Evolutionary conservation across 2,329 filamentous ascomycete species (phyloP).

Genomic region (Epichloe glyceriae): DNA sequence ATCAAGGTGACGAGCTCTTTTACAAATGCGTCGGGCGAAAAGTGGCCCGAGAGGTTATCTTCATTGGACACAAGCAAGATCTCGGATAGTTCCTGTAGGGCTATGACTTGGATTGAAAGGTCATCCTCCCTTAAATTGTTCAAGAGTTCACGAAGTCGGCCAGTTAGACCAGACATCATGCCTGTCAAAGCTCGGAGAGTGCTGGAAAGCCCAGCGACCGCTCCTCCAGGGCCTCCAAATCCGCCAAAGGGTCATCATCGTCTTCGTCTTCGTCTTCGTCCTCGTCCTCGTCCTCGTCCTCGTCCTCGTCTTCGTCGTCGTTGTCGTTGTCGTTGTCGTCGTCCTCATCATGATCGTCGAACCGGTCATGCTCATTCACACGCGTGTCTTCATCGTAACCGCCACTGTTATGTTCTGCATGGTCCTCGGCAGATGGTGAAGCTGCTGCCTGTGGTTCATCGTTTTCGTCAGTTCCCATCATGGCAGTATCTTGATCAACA

Average conservation of each 20-base stretch:
- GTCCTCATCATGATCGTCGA: slow-evolving; percentile 22
- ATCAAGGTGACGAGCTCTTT: slow-evolving; percentile 88
- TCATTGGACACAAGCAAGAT: slow-evolving; percentile 90
- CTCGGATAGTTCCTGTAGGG: slow-evolving; percentile 85
- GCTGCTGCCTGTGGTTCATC: slow-evolving; percentile 28
- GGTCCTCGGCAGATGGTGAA: slow-evolving; percentile 23
- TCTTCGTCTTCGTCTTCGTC: slow-evolving; percentile 51
- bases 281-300: slow-evolving; percentile 29
- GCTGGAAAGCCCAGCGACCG: slow-evolving; percentile 55
- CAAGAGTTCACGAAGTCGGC: slow-evolving; percentile 66
- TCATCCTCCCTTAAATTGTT: slow-evolving; percentile 69
- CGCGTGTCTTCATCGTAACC: slow-evolving; percentile 16
- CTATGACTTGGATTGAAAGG: slow-evolving; percentile 82
- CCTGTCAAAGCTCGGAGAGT: slow-evolving; percentile 79
- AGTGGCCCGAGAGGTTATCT: slow-evolving; percentile 89
- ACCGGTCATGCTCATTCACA: slow-evolving; percentile 22
- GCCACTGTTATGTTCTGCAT: slow-evolving; percentile 26
- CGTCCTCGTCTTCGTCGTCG: slow-evolving; percentile 15
- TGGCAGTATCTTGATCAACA: slow-evolving; percentile 51
- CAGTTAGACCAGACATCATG: slow-evolving; percentile 78
- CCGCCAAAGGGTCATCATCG: slow-evolving; percentile 51
- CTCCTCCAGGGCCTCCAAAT: slow-evolving; percentile 54
- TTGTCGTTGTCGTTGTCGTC: slow-evolving; percentile 17
- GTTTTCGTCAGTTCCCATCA: slow-evolving; percentile 55
- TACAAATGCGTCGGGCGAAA: slow-evolving; percentile 86